Conservation (phyloP, 2,329 filamentous ascomycete species). For the Emergomyces africanus region DNA sequence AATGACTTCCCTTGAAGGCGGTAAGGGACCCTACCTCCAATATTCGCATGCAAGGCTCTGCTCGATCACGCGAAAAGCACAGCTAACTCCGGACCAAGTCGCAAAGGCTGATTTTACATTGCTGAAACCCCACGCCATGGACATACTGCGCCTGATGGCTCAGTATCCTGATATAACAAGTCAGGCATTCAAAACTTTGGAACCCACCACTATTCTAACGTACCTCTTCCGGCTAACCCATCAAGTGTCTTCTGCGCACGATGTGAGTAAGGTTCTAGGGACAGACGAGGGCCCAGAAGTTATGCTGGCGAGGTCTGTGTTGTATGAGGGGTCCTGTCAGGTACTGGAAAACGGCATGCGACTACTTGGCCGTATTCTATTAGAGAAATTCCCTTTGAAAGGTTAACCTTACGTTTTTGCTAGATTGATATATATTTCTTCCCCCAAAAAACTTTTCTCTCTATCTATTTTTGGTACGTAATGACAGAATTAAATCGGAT, state of each 20-base stretch:
- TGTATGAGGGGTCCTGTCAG: conserved; percentile 44
- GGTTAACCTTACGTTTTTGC: too few relatives aligned
- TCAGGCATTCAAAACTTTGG: conserved; percentile 73
- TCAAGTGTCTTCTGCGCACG: neutral
- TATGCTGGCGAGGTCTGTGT: conserved; percentile 33
- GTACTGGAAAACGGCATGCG: conserved; percentile 48
- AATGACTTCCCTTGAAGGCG: conserved; percentile 75
- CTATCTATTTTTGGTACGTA: too few relatives aligned
- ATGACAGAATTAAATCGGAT: too few relatives aligned
- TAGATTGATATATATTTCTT: too few relatives aligned
- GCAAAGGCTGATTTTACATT: conserved; percentile 52
- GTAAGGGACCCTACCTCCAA: conserved; percentile 75
- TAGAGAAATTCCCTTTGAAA: too few relatives aligned
- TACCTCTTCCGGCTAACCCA: conserved; percentile 51
- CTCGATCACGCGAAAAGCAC: conserved; percentile 46
- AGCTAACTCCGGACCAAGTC: conserved; percentile 45
- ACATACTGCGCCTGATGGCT: conserved; percentile 61
- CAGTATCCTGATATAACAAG: conserved; percentile 77
- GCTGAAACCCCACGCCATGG: conserved; percentile 55
- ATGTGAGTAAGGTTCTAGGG: conserved; percentile 33
- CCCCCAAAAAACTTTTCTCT: too few relatives aligned
- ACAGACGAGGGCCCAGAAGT: conserved; percentile 37
- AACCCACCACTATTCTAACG: conserved; percentile 54
- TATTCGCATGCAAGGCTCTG: conserved; percentile 64
- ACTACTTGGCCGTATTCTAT: too few relatives aligned